These are phyloP conservation scores for Pisolithus microcarpus DNA, from an alignment of 768 basidiomycete genomes.

Conservation along the genomic window DNA sequence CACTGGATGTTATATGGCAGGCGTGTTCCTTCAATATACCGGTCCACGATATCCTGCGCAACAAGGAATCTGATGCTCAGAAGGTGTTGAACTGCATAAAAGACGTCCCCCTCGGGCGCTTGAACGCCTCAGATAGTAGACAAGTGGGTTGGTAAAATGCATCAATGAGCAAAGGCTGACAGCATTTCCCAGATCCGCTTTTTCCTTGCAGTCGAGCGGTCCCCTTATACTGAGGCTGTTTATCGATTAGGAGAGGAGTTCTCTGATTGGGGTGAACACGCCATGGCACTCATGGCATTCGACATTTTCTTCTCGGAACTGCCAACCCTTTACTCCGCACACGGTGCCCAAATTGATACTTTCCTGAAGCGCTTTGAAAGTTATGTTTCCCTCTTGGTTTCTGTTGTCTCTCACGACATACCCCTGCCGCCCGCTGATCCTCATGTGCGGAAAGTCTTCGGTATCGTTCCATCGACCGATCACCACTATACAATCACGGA, in stretches of 20 bases:
- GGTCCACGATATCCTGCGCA: slow-evolving; percentile 3
- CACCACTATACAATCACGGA: not conserved
- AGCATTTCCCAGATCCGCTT: not conserved
- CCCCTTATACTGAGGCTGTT: not conserved
- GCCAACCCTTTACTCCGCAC: slow-evolving; percentile 4
- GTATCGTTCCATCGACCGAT: not conserved
- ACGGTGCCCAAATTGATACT: slow-evolving; percentile 27
- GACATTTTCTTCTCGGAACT: not conserved
- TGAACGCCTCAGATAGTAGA: not conserved
- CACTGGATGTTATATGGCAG: slow-evolving; percentile 41
- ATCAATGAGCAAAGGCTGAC: too few species aligned
- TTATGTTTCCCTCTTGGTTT: slow-evolving; percentile 30
- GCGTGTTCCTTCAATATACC: slow-evolving; percentile 33
- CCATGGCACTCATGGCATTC: not conserved
- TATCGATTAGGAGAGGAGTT: not conserved
- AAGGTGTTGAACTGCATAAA: slow-evolving; percentile 18
- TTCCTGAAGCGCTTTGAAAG: slow-evolving; percentile 18
- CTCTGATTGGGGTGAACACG: not conserved
- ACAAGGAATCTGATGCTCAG: not conserved
- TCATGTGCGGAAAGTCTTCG: not conserved
- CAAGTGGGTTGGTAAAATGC: not conserved
- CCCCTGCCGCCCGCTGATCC: not conserved
- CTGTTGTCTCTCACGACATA: slow-evolving; percentile 33
- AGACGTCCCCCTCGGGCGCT: slow-evolving; percentile 10
- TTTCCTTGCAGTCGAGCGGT: not conserved